phyloP scores from a whole-genome alignment of 805 yeast genomes.

The Candida sphagnicola region DNA sequence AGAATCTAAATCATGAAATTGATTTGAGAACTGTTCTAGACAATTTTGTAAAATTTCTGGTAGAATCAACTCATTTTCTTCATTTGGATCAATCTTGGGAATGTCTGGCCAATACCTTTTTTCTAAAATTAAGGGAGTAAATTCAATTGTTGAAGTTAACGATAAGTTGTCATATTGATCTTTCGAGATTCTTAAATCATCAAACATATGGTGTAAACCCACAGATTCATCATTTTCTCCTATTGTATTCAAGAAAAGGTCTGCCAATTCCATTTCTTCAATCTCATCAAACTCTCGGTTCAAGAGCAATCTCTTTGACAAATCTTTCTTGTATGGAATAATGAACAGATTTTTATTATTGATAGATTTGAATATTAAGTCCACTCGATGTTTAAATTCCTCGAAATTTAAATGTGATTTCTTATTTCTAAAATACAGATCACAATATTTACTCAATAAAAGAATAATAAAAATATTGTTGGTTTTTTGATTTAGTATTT shows the following conservation, averaged over 20 bases:
- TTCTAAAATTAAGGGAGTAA: constrained; percentile 30
- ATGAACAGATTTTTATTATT: constrained; percentile 32
- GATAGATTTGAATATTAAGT: constrained; percentile 28
- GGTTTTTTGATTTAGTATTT: constrained; percentile 13
- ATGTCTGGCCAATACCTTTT: constrained; percentile 39
- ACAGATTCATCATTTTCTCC: constrained; percentile 30
- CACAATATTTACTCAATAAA: constrained; percentile 30
- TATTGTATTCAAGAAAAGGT: constrained; percentile 22
- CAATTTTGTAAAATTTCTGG: constrained; percentile 17
- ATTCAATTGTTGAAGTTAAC: constrained; percentile 13
- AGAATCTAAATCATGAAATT: constrained; percentile 17
- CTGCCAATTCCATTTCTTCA: constrained; percentile 18
- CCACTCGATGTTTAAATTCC: constrained; percentile 15
- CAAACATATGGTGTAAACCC: constrained; percentile 28
- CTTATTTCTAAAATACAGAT: constrained; percentile 20
- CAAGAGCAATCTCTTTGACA: constrained; percentile 34
- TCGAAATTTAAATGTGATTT: constrained; percentile 11
- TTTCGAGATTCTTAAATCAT: constrained; percentile 24
- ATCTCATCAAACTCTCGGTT: constrained; percentile 15
- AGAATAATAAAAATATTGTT: constrained; percentile 14
- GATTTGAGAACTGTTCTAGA: constrained; percentile 14
- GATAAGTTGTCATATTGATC: not conserved
- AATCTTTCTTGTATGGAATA: constrained; percentile 25
- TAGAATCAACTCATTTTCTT: constrained; percentile 15
- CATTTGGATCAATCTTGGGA: constrained; percentile 17